A percentile compares a stretch with the other conserved stretches of the same genome.
Evolutionary conservation across 331 rosid genomes (phyloP).

Genomic region (Acacia pycnantha): DNA sequence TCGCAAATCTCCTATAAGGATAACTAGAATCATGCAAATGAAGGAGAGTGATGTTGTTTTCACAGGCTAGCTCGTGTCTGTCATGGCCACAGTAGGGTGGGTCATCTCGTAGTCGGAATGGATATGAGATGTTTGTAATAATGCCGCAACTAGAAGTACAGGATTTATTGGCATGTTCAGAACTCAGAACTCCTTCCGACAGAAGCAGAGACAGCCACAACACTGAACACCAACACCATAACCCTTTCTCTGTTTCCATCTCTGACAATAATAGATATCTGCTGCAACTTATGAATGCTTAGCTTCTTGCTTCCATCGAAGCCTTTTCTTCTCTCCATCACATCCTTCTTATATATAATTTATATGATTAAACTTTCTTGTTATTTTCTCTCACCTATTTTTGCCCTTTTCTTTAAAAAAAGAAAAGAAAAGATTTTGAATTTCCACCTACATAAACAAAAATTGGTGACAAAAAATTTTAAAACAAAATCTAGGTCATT

Average conservation of each 20-base stretch:
- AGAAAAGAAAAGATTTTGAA: no score
- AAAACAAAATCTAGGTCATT: no score
- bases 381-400: no score
- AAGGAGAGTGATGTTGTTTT: neutral
- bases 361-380: no score
- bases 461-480: no score
- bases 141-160: constrained; percentile 25
- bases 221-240: neutral
- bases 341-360: no score
- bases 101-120: neutral
- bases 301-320: no score
- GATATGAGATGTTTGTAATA: constrained; percentile 26
- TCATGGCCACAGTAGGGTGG: neutral
- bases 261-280: no score
- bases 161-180: neutral
- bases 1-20: neutral
- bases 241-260: neutral
- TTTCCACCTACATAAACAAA: no score
- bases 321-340: no score
- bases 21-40: neutral
- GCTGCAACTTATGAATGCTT: no score
- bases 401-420: no score
- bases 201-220: neutral
- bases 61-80: neutral
- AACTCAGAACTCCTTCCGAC: neutral